Evolutionary conservation across 2,329 filamentous ascomycete genomes (phyloP).

Genomic region (Penicillium vulpinum): DNA sequence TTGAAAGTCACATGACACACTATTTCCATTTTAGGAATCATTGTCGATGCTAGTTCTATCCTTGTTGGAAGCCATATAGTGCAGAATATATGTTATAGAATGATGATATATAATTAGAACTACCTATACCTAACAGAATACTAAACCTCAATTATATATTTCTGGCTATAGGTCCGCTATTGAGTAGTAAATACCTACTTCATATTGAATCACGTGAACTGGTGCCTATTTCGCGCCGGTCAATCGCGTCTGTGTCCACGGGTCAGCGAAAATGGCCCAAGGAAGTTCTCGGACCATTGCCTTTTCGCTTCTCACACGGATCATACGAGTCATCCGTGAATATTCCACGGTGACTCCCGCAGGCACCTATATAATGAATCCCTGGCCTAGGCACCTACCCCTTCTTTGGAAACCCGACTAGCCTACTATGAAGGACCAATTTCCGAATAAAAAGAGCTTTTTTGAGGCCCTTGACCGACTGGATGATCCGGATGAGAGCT

Average conservation of each 20-base stretch:
- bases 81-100: neutral
- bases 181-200: neutral
- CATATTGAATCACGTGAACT: constrained; percentile 32
- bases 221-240: constrained; percentile 34
- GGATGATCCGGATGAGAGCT: constrained; percentile 29
- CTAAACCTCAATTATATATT: neutral
- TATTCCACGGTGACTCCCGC: neutral
- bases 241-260: constrained; percentile 16
- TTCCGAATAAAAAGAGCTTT: constrained; percentile 34
- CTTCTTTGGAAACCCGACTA: constrained; percentile 15
- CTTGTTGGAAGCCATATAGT: neutral
- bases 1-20: neutral
- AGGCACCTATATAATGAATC: constrained; percentile 2
- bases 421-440: constrained; percentile 20
- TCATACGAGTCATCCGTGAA: neutral
- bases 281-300: constrained; percentile 4
- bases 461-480: constrained; percentile 39
- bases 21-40: neutral
- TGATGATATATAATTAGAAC: neutral
- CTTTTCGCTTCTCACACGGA: neutral
- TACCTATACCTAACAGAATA: neutral
- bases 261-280: constrained; percentile 15
- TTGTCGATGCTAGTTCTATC: neutral
- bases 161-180: neutral
- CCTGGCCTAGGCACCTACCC: constrained; percentile 16